Conservation (phyloP, 495 filamentous ascomycete genomes). For the Extremus antarcticus region DNA sequence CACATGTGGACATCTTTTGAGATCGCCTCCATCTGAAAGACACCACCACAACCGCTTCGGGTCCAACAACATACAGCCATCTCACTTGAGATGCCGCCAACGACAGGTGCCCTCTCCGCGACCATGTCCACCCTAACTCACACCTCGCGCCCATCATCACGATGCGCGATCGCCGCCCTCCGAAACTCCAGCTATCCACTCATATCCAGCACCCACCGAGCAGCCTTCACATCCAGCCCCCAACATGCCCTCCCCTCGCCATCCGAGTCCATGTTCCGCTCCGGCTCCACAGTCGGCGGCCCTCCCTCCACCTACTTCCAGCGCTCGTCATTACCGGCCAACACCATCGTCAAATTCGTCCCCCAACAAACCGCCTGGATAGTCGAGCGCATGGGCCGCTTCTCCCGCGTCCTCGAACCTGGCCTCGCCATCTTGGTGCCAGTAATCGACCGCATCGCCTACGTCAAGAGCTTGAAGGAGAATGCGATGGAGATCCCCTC, state of each 20-base stretch:
- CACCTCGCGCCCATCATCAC: constrained; percentile 4
- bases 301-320: constrained; percentile 42
- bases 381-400: constrained; percentile 97
- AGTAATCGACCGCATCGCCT: constrained; percentile 89
- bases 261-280: constrained; percentile 20
- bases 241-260: constrained; percentile 13
- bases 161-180: constrained; percentile 13
- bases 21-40: too few species aligned
- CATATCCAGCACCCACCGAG: constrained; percentile 4
- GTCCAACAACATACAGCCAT: too few species aligned
- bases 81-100: constrained; percentile 2
- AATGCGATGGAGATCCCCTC: constrained; percentile 89
- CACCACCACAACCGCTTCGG: too few species aligned
- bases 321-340: constrained; percentile 62
- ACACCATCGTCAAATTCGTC: constrained; percentile 93
- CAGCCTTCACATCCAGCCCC: constrained; percentile 10
- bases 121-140: constrained; percentile 11
- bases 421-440: constrained; percentile 83
- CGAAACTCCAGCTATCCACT: constrained; percentile 11
- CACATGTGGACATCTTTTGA: too few species aligned
- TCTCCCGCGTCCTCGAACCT: constrained; percentile 80
- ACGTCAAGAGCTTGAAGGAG: constrained; percentile 96
- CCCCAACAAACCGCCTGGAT: constrained; percentile 99
- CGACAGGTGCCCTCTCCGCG: constrained; percentile 2
- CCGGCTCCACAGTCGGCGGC: constrained; percentile 12